Percentiles rank a stretch among this genome's conserved stretches.
Conservation (phyloP, 176 grass and related monocot species). For the Phoenix dactylifera region DNA sequence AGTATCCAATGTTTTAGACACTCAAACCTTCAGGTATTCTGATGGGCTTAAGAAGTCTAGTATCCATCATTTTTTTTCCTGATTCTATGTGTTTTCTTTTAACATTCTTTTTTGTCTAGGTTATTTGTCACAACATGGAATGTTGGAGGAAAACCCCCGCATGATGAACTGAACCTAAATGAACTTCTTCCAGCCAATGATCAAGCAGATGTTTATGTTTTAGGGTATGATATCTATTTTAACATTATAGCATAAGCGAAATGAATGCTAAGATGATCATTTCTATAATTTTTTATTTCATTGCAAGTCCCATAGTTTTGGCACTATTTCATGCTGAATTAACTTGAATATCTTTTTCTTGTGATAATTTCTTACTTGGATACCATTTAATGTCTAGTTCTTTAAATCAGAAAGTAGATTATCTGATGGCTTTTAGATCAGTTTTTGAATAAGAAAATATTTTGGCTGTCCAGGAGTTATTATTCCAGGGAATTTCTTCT, state of each 20-base stretch:
- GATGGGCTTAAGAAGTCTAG: not conserved
- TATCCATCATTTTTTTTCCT: constrained; percentile 4
- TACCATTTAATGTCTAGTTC: no score
- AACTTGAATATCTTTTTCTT: not conserved
- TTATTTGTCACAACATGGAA: constrained; percentile 97
- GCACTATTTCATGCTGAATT: not conserved
- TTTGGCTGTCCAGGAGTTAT: no score
- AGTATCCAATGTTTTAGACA: constrained; percentile 38
- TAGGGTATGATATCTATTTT: constrained; percentile 45
- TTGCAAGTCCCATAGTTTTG: no score
- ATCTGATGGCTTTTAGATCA: no score
- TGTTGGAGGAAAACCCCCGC: constrained; percentile 73
- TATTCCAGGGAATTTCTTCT: no score
- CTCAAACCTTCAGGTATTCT: constrained; percentile 54
- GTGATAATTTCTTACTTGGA: no score
- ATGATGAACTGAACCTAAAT: constrained; percentile 51
- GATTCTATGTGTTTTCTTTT: not conserved
- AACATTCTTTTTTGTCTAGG: constrained; percentile 25
- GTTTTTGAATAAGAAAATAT: no score
- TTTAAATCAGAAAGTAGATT: no score
- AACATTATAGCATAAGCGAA: no score
- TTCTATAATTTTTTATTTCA: constrained; percentile 5
- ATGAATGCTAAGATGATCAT: no score
- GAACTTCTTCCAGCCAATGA: constrained; percentile 76
- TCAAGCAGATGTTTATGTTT: constrained; percentile 81